Conservation (phyloP, 108 stramenopile genomes). For the Conticribra guillardii region DNA sequence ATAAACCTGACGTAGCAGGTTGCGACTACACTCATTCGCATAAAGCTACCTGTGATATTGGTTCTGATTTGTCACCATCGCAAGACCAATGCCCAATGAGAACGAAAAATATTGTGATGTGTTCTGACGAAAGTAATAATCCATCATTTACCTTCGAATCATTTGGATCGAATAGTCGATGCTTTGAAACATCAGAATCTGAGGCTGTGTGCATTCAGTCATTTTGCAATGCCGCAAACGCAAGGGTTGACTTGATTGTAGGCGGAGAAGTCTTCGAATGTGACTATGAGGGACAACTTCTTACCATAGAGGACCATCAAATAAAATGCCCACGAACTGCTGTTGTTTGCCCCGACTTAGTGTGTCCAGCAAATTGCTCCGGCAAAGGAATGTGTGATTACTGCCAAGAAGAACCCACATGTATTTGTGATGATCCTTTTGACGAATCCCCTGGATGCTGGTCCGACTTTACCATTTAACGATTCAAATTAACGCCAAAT, state of each 20-base stretch:
- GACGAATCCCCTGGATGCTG: constrained; percentile 34
- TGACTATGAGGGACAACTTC: constrained; percentile 21
- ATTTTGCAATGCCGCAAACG: constrained; percentile 33
- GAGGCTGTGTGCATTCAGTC: constrained; percentile 34
- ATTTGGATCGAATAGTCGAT: constrained; percentile 38
- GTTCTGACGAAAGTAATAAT: constrained; percentile 15
- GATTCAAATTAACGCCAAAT: neutral
- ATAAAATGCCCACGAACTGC: constrained; percentile 38
- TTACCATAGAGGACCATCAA: constrained; percentile 31
- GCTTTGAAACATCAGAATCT: constrained; percentile 24
- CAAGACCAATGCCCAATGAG: constrained; percentile 42
- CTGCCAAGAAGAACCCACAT: constrained; percentile 29
- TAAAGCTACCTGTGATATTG: constrained; percentile 39
- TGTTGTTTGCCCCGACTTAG: constrained; percentile 39
- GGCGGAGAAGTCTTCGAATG: constrained; percentile 29
- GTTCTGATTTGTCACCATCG: constrained; percentile 15
- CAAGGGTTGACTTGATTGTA: constrained; percentile 30
- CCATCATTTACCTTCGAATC: constrained; percentile 25
- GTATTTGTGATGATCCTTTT: constrained; percentile 45
- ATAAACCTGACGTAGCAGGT: constrained; percentile 22
- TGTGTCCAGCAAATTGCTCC: constrained; percentile 47
- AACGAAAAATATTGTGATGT: constrained; percentile 38
- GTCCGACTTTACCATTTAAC: neutral
- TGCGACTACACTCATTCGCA: constrained; percentile 35
- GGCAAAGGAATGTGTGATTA: constrained; percentile 50